phyloP scores from a whole-genome alignment of 2,329 filamentous ascomycete species.

The Penicillium sp. region DNA sequence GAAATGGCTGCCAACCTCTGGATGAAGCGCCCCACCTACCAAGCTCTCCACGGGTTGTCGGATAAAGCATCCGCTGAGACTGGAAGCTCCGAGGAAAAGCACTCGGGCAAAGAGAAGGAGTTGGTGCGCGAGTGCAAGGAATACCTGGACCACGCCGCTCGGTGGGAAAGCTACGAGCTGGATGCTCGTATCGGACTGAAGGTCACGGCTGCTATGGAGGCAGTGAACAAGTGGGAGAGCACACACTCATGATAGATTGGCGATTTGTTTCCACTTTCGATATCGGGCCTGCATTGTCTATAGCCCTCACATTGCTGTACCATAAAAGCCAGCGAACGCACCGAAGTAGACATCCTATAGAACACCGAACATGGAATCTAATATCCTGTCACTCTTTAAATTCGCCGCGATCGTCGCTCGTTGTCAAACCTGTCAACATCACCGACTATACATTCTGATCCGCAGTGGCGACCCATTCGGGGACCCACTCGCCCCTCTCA shows the following conservation, averaged over 20 bases:
- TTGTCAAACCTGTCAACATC: too few species aligned
- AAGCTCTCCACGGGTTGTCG: constrained; percentile 29
- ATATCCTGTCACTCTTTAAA: not conserved
- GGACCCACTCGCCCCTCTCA: not conserved
- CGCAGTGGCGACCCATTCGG: not conserved
- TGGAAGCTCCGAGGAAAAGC: not conserved
- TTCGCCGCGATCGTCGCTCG: not conserved
- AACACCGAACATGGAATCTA: not conserved
- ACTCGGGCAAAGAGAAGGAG: constrained; percentile 30
- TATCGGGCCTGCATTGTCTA: not conserved
- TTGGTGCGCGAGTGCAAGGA: constrained; percentile 53
- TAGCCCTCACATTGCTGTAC: not conserved
- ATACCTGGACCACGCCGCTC: constrained; percentile 57
- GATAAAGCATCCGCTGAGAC: constrained; percentile 2
- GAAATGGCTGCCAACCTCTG: constrained; percentile 82
- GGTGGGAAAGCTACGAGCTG: constrained; percentile 62
- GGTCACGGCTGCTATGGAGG: constrained; percentile 47
- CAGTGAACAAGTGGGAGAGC: constrained; percentile 44
- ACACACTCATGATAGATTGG: constrained; percentile 19
- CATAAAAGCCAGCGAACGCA: not conserved
- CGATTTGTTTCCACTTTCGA: not conserved
- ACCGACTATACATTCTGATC: not conserved
- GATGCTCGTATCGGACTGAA: constrained; percentile 57
- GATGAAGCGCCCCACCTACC: constrained; percentile 57
- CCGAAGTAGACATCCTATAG: not conserved